Evolutionary conservation across 2,329 filamentous ascomycete genomes (phyloP).

Genomic region (Clarireedia monteithiana): DNA sequence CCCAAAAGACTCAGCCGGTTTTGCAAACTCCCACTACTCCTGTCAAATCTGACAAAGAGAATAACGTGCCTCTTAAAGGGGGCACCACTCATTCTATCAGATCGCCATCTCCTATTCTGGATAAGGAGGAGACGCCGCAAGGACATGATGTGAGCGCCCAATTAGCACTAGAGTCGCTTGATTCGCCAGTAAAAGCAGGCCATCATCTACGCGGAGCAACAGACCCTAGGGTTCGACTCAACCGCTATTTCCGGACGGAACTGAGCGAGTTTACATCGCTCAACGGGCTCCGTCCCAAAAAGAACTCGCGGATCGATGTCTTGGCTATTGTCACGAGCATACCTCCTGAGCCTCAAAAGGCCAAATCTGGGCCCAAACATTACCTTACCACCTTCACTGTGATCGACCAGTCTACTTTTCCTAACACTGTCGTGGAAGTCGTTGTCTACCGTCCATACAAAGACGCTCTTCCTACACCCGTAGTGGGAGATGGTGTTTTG

Average conservation of each 20-base stretch:
- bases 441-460: conserved; percentile 52
- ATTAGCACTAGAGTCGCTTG: conserved; percentile 21
- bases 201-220: conserved; percentile 16
- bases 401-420: conserved; percentile 47
- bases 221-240: conserved; percentile 22
- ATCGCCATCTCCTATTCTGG: conserved; percentile 17
- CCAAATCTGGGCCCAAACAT: conserved; percentile 50
- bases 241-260: conserved; percentile 28
- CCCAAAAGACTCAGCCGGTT: not conserved
- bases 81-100: not conserved
- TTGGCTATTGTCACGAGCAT: conserved; percentile 46
- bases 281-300: conserved; percentile 41
- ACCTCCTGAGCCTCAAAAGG: conserved; percentile 43
- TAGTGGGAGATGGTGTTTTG: conserved; percentile 49
- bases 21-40: conserved; percentile 3
- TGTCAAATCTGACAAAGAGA: not conserved
- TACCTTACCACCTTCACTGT: conserved; percentile 52
- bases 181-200: conserved; percentile 19
- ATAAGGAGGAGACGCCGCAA: conserved; percentile 17
- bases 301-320: conserved; percentile 44
- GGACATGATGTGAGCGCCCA: conserved; percentile 28
- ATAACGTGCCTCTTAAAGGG: not conserved
- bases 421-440: conserved; percentile 43
- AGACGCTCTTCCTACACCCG: conserved; percentile 46
- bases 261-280: conserved; percentile 47